A percentile compares a stretch with the other conserved stretches of the same genome.
Evolutionary conservation across 805 yeast species (phyloP).

Genomic region (Yarrowia keelungensis): DNA sequence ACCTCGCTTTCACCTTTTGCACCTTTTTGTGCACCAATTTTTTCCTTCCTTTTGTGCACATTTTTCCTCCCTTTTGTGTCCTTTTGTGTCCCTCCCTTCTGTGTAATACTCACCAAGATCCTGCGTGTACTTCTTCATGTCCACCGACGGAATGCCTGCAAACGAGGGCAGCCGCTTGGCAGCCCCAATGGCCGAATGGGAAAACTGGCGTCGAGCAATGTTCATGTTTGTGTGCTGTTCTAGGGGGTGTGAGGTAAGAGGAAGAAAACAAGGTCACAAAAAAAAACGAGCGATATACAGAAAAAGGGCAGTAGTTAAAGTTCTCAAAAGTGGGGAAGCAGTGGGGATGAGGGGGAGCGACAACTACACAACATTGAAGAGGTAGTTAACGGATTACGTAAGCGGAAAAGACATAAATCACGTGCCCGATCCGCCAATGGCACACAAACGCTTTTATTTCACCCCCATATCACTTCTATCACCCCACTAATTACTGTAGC

Average conservation of each 20-base stretch:
- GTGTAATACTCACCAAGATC: constrained; percentile 42
- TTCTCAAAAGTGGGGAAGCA: constrained; percentile 6
- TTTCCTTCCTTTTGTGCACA: not conserved
- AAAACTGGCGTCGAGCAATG: constrained; percentile 21
- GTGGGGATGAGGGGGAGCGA: not conserved
- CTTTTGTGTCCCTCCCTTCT: not conserved
- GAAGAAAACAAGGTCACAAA: not conserved
- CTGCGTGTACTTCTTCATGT: constrained; percentile 47
- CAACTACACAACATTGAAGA: too few relatives aligned
- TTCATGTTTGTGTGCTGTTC: not conserved
- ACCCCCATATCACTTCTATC: too few relatives aligned
- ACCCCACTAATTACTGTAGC: too few relatives aligned
- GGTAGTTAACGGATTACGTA: too few relatives aligned
- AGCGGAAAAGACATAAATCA: too few relatives aligned
- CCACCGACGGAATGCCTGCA: constrained; percentile 48
- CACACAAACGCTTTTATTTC: too few relatives aligned
- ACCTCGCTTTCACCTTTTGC: not conserved
- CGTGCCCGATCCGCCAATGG: too few relatives aligned
- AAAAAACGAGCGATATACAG: constrained; percentile 7
- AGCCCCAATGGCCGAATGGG: constrained; percentile 12
- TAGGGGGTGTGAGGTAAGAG: not conserved
- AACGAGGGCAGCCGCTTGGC: constrained; percentile 48
- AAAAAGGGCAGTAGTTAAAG: not conserved
- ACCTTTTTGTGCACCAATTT: not conserved
- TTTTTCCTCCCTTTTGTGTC: not conserved